Base-by-base conservation (phyloP, 192 early-diverging fungal genomes). In the Backusella tuberculispora region DNA sequence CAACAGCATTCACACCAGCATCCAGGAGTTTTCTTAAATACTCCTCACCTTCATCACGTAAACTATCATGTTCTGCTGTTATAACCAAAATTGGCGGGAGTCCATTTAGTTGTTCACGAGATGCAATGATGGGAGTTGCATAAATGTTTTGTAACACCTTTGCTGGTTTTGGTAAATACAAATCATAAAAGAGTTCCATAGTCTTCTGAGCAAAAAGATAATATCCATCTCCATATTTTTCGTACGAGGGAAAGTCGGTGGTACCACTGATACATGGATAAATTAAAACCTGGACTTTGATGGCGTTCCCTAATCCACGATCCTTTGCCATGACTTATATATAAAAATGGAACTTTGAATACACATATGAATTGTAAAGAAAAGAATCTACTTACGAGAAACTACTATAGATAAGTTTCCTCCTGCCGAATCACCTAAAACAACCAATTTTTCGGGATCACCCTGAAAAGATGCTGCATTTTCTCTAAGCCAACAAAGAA, bases 31-130 rank as follows among this genome's bases (percentile, higher is more conserved):
- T 70, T 17, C 42, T 21, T 34, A 10, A 43, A 63, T 72, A 77
- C 5, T 24, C 50, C 21, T 77, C 76, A 47, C 76, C 76, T 26
- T 71, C 69, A 24, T 77, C 76, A n/a, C 69, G 48, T 17, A 77
- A 44, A n/a, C 72, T 69, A 48, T 72, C 76, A 19, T 42, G 44
- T 24, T 77, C 76, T 38, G 41, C 69, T 12, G 76, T 77, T 6
- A 77, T 47, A 3, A 77, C 38, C 9, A 77, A 46, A 41, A 63
- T 69, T 5, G 21, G 50, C 0, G 76, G 69, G 2, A 77, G 34
- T 1, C 69, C 76, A 21, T 6, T 71, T 9, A 77, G 29, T 13
- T 77, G 43, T 6, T 74, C 63, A 17, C 15, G 19, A 29, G 63
- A 48, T 15, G 63, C 72, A n/a, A 66, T 4, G 9, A 66, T 7